These are phyloP conservation scores for Aspergillus kassunensis DNA, from an alignment of 495 filamentous ascomycete genomes.

Conservation along the genomic window DNA sequence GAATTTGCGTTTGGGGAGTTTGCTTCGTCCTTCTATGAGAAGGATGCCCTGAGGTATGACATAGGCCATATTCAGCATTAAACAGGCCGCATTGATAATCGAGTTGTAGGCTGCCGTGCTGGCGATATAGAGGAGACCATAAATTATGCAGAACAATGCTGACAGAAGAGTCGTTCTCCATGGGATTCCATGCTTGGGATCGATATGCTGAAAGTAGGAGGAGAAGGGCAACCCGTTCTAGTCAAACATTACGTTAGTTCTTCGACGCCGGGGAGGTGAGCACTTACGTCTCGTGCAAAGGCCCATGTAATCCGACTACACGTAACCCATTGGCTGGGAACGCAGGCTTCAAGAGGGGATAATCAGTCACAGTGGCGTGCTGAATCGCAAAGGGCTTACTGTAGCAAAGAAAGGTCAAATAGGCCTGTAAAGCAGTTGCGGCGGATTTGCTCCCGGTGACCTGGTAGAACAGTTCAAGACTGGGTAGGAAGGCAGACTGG, in stretches of 20 bases:
- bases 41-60: constrained; percentile 31
- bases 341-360: constrained; percentile 11
- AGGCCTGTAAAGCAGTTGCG: no score
- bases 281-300: constrained; percentile 31
- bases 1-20: constrained; percentile 25
- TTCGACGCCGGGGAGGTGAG: no score
- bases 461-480: no score
- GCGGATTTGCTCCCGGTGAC: no score
- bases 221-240: constrained; percentile 6
- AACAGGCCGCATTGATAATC: constrained; percentile 31
- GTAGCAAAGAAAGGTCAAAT: no score
- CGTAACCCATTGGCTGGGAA: constrained; percentile 18
- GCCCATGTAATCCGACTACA: constrained; percentile 35
- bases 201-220: constrained; percentile 22
- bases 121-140: constrained; percentile 34
- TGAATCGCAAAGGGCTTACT: no score
- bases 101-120: constrained; percentile 36
- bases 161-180: constrained; percentile 26
- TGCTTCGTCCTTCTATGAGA: constrained; percentile 22
- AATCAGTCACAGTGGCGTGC: no score
- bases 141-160: constrained; percentile 22
- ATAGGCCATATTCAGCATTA: constrained; percentile 35
- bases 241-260: constrained; percentile 1
- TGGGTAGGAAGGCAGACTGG: no score
- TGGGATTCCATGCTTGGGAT: constrained; percentile 16